Evolutionary conservation across 805 yeast genomes (phyloP), one percentile per base, ranked within the genome.

Genomic region (Candida quercuum): DNA sequence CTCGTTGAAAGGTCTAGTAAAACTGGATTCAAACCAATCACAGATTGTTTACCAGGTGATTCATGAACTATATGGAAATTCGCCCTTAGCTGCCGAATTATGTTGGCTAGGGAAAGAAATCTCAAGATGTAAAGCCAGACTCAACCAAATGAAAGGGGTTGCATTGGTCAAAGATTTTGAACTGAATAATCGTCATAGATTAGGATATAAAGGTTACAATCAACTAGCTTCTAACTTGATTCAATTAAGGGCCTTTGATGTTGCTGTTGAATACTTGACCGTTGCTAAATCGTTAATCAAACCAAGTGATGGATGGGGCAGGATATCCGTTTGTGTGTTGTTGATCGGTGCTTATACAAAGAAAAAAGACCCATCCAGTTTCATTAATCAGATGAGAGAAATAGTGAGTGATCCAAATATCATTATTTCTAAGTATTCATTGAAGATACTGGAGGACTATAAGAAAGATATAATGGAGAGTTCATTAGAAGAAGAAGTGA

Each of bases 81-180:
- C 44, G 2, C 49, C 51, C 13, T 20, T 39, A 3, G 42, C 44
- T 9, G 32, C 46, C 23, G 49, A 50, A 14, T 23, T 50, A 5
- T 11, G 25, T 12, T 28, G 43, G 32, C 20, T 48, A 7, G 27
- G 28, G 12, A 41, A 33, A 16, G 40, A 35, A 14, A 13, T 3
- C 11, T 13, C n/a, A 25, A 33, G 22, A 14, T n/a, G n/a, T n/a
- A n/a, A n/a, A 13, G 2, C n/a, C 16, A 5, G 10, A 10, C 17
- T 38, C 26, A 16, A 42, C 13, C n/a, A n/a, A 21, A 35, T 12
- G 29, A 41, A 14, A 18, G 15, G 21, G n/a, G 30, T 5, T 16
- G 15, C 16, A 19, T 30, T 12, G 13, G 11, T 24, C 28, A 35
- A 1, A 5, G 24, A 18, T 3, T 29, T 29, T 29, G 32, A 29